Base-by-base conservation (phyloP, 2,329 filamentous ascomycete genomes). In the Epichloe gansuensis region DNA sequence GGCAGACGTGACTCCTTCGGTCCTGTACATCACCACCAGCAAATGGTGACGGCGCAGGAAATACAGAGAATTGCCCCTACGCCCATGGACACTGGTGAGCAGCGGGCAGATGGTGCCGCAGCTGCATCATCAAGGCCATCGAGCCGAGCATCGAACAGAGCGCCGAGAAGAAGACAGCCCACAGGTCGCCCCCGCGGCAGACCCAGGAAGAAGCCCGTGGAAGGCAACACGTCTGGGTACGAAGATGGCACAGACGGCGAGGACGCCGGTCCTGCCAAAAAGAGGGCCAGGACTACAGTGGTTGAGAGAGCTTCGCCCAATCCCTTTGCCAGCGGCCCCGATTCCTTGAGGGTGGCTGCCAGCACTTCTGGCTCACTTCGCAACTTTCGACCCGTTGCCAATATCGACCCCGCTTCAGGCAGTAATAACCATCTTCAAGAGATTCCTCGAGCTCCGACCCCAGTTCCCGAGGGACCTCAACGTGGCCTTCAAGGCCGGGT, bases 311-410 rank as follows among this genome's bases (percentile, higher is more conserved):
- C 82, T n/a, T 82, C 83, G 49, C 85, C 81, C 59, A 80, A 77
- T 56, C 81, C 80, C 23, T 86, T 96, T 61, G 86, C 85, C 50
- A 77, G 80, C 41, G 83, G 82, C 34, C 80, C 83, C 9, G 89
- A 93, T 48, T 94, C 88, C 3, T 74, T 97, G 28, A 81, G 91
- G 48, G 89, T 95, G n/a, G 85, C 88, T 55, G 91, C 91, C 46
- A 95, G 89, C 65, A 95, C 88, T 15, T 86, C 91, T 45, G 88
- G 89, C 43, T 95, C 91, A 5, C 76, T 97, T 54, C 86, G 91
- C 44, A 85, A 84, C 47, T 86, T 95, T 66, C 81, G 90, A 45
- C 91, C 91, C 4, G 77, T 88, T 53, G 71, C 76, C 25, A 74
- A 70, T 3, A 69, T 68, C 28, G 74, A 75, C 17, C 64, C 67